These are phyloP conservation scores for Scutellaria baicalensis DNA, from an alignment of 257 asterid species.

Conservation along the genomic window DNA sequence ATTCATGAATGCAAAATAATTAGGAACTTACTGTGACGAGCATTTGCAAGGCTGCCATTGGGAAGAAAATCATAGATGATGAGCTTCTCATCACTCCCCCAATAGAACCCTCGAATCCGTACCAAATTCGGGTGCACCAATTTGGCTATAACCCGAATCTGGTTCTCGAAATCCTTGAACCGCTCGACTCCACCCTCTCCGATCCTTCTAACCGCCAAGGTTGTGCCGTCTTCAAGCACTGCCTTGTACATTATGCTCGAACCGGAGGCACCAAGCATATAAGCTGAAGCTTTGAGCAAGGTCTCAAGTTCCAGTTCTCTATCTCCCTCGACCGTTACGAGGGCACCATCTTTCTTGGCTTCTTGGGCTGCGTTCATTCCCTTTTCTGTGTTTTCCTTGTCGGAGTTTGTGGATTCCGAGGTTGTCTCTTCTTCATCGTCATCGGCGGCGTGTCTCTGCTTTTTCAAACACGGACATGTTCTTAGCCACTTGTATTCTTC, in stretches of 20 bases:
- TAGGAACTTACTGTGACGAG: constrained; percentile 60
- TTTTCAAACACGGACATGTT: constrained; percentile 59
- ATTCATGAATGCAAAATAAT: neutral
- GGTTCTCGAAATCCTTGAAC: constrained; percentile 73
- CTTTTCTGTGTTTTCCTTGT: constrained; percentile 12
- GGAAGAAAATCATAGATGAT: constrained; percentile 87
- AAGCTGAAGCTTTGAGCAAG: constrained; percentile 73
- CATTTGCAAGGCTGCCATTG: constrained; percentile 80
- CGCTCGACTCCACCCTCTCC: constrained; percentile 76
- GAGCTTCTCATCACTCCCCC: constrained; percentile 84
- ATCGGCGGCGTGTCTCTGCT: constrained; percentile 25
- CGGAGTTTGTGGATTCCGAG: constrained; percentile 45
- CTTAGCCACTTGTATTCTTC: constrained; percentile 58
- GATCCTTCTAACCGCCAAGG: constrained; percentile 67
- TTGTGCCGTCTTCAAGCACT: constrained; percentile 74
- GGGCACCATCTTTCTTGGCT: constrained; percentile 39
- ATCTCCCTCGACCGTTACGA: constrained; percentile 78
- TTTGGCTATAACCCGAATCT: constrained; percentile 52
- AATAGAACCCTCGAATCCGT: constrained; percentile 71
- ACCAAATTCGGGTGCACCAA: constrained; percentile 83
- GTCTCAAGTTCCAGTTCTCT: constrained; percentile 75
- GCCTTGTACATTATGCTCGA: constrained; percentile 91
- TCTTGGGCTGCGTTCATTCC: constrained; percentile 19
- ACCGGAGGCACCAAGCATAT: constrained; percentile 79
- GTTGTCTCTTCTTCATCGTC: constrained; percentile 19